These are phyloP conservation scores for Fomitopsis palustris DNA, from an alignment of 1,284 basidiomycete genomes.

Conservation along the genomic window DNA sequence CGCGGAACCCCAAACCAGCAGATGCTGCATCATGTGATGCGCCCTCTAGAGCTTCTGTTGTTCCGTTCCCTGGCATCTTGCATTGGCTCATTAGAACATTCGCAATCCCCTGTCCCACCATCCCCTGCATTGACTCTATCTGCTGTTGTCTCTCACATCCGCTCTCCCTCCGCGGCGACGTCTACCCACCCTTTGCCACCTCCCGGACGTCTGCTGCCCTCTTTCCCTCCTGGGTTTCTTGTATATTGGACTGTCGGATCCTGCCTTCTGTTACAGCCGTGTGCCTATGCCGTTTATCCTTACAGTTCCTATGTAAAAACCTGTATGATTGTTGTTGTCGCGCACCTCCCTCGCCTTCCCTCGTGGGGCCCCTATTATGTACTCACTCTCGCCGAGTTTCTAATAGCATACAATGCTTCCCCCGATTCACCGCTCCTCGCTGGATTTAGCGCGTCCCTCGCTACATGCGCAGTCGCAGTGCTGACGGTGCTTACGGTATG, in stretches of 20 bases:
- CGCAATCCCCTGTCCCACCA: constrained; percentile 14
- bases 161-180: neutral
- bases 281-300: constrained; percentile 5
- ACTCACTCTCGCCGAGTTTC: constrained; percentile 27
- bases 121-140: constrained; percentile 16
- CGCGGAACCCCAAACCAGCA: constrained; percentile 50
- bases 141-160: constrained; percentile 5
- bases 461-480: neutral
- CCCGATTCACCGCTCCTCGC: constrained; percentile 2
- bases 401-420: constrained; percentile 27
- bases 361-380: constrained; percentile 7
- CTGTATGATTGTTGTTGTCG: constrained; percentile 21
- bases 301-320: constrained; percentile 20
- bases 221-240: neutral
- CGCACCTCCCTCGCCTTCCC: constrained; percentile 14
- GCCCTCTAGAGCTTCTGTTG: constrained; percentile 13
- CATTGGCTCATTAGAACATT: constrained; percentile 19
- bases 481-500: neutral
- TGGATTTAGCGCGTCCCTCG: neutral
- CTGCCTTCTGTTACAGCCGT: constrained; percentile 5
- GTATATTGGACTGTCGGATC: constrained; percentile 13
- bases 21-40: constrained; percentile 69
- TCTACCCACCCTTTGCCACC: neutral
- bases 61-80: constrained; percentile 12
- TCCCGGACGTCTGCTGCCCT: constrained; percentile 9